These are phyloP conservation scores for Aspergillus fischeri DNA, from an alignment of 2,329 filamentous ascomycete species.

Conservation along the genomic window DNA sequence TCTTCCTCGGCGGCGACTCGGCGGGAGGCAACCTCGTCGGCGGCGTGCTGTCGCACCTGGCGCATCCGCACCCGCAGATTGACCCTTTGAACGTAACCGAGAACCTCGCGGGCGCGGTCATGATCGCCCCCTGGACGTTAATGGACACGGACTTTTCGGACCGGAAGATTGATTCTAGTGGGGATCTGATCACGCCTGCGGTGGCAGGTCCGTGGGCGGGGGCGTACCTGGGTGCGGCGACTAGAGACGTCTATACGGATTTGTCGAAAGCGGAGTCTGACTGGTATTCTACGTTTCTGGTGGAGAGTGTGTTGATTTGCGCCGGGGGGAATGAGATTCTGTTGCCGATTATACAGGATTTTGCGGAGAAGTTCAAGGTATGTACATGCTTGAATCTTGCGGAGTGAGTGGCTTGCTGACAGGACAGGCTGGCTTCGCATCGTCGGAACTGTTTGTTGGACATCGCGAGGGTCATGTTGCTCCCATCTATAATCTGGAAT, in stretches of 20 bases:
- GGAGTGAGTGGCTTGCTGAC: not conserved
- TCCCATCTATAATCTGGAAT: constrained; percentile 37
- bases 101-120: constrained; percentile 48
- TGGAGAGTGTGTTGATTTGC: constrained; percentile 50
- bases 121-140: constrained; percentile 57
- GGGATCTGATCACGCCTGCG: constrained; percentile 47
- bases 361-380: constrained; percentile 45
- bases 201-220: constrained; percentile 44
- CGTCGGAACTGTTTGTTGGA: constrained; percentile 34
- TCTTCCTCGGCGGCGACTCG: constrained; percentile 43
- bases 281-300: constrained; percentile 52
- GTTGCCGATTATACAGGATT: constrained; percentile 52
- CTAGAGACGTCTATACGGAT: constrained; percentile 52
- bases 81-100: constrained; percentile 37
- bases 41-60: constrained; percentile 37
- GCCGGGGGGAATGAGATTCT: constrained; percentile 55
- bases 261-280: constrained; percentile 44
- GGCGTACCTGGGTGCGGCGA: constrained; percentile 44
- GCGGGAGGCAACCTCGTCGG: constrained; percentile 42
- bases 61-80: constrained; percentile 55
- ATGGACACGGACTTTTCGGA: constrained; percentile 46
- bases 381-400: no score
- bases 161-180: constrained; percentile 44
- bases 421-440: constrained; percentile 25
- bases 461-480: constrained; percentile 39